These are phyloP conservation scores for Arthrobotrys pseudoclavata DNA, from an alignment of 2,329 filamentous ascomycete species.

Conservation along the genomic window DNA sequence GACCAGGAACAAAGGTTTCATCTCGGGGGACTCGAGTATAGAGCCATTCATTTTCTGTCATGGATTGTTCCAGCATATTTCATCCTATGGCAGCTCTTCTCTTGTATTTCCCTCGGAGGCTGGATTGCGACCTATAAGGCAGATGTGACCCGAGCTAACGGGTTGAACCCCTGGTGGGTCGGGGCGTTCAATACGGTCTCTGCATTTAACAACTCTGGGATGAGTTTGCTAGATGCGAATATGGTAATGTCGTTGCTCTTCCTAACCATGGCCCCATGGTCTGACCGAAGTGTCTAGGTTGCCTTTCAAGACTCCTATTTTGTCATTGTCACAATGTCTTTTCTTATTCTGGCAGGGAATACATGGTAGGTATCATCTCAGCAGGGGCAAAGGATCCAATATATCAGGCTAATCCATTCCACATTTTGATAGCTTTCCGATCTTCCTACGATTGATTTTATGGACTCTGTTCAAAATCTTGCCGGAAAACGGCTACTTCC, in stretches of 20 bases:
- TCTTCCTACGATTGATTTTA: conserved; percentile 71
- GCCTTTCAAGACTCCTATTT: conserved; percentile 70
- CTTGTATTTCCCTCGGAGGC: conserved; percentile 73
- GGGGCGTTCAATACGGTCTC: conserved; percentile 77
- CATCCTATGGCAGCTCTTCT: conserved; percentile 73
- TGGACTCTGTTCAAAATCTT: conserved; percentile 70
- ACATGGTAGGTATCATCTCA: conserved; percentile 67
- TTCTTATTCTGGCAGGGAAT: conserved; percentile 62
- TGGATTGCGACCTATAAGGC: conserved; percentile 73
- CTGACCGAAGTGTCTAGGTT: conserved; percentile 64
- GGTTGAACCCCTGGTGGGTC: conserved; percentile 77
- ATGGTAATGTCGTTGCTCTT: conserved; percentile 70
- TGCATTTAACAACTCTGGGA: conserved; percentile 80
- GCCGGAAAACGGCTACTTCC: conserved; percentile 63
- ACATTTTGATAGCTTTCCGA: conserved; percentile 67
- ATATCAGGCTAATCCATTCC: conserved; percentile 5
- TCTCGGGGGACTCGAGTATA: conserved; percentile 76
- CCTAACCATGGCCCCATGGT: neutral
- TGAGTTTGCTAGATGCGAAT: conserved; percentile 77
- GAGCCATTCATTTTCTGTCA: conserved; percentile 73
- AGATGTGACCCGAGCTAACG: conserved; percentile 70
- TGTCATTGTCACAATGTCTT: conserved; percentile 60
- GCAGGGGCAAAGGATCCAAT: neutral
- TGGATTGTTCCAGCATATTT: conserved; percentile 75
- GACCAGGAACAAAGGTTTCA: conserved; percentile 71